Evolutionary conservation across 257 asterid genomes (phyloP).

Genomic region (Nicotiana otophora): DNA sequence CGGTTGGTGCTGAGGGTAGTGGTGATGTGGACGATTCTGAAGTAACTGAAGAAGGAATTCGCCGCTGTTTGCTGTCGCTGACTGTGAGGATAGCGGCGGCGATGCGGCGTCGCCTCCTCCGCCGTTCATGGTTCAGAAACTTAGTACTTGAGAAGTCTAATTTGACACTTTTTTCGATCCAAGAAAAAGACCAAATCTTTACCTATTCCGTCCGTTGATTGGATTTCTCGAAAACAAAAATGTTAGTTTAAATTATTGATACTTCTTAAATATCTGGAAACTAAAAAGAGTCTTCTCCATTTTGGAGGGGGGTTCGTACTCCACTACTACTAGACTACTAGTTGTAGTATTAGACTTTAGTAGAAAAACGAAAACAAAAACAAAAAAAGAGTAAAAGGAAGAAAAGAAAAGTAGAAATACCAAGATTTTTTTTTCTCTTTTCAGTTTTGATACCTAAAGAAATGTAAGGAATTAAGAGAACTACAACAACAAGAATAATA

Average conservation of each 20-base stretch:
- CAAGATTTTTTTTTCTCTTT: no score
- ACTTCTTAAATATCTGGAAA: background rate
- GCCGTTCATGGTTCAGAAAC: constrained; percentile 31
- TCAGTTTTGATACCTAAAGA: background rate
- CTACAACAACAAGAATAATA: background rate
- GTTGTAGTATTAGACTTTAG: no score
- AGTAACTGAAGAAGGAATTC: constrained; percentile 80
- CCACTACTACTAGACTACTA: no score
- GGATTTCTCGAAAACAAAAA: background rate
- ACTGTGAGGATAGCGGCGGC: constrained; percentile 30
- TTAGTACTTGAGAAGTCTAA: background rate
- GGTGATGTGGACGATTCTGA: constrained; percentile 32
- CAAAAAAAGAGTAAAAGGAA: no score
- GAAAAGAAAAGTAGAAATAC: no score
- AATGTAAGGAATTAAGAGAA: background rate
- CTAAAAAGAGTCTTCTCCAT: background rate
- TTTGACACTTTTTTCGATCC: background rate
- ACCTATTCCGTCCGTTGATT: background rate
- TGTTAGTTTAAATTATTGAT: background rate
- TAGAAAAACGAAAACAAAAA: no score
- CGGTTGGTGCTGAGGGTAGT: constrained; percentile 9
- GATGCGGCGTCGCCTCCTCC: constrained; percentile 49
- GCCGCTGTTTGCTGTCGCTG: constrained; percentile 45
- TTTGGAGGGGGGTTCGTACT: background rate
- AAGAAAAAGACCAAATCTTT: background rate